phyloP scores from a whole-genome alignment of 169 alveolate genomes.

The Plasmodium adleri region DNA sequence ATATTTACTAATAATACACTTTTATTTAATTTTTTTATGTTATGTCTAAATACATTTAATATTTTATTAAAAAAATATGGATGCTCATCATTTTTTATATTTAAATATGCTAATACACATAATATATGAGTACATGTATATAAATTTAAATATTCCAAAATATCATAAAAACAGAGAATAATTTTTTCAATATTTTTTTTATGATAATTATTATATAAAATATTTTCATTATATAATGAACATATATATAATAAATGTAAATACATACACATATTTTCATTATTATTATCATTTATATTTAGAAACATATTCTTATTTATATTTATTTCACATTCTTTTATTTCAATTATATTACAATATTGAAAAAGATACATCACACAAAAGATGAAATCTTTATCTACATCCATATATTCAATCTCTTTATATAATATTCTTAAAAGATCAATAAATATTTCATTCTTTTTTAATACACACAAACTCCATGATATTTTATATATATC shows the following conservation, averaged over 20 bases:
- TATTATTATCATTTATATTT: constrained; percentile 13
- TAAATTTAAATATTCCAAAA: constrained; percentile 31
- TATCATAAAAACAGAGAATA: constrained; percentile 30
- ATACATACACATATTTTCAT: constrained; percentile 67
- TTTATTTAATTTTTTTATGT: constrained; percentile 46
- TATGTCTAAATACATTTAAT: constrained; percentile 37
- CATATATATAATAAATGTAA: constrained; percentile 52
- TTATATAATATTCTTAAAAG: constrained; percentile 42
- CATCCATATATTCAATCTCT: constrained; percentile 39
- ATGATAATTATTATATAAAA: constrained; percentile 8
- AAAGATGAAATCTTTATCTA: constrained; percentile 29
- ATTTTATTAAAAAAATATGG: constrained; percentile 66
- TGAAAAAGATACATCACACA: constrained; percentile 42
- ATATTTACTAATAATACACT: constrained; percentile 47
- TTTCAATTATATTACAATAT: constrained; percentile 37
- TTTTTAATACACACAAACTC: constrained; percentile 66
- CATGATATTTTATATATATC: constrained; percentile 63
- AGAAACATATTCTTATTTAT: constrained; percentile 13
- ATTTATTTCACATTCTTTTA: constrained; percentile 42
- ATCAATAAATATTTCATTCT: constrained; percentile 20
- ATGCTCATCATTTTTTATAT: constrained; percentile 46
- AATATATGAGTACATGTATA: constrained; percentile 43
- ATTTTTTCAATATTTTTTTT: constrained; percentile 38
- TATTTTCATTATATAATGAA: constrained; percentile 10
- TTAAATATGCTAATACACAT: constrained; percentile 52